Base-by-base conservation (phyloP, 768 basidiomycete species). In the Mycena crocata region DNA sequence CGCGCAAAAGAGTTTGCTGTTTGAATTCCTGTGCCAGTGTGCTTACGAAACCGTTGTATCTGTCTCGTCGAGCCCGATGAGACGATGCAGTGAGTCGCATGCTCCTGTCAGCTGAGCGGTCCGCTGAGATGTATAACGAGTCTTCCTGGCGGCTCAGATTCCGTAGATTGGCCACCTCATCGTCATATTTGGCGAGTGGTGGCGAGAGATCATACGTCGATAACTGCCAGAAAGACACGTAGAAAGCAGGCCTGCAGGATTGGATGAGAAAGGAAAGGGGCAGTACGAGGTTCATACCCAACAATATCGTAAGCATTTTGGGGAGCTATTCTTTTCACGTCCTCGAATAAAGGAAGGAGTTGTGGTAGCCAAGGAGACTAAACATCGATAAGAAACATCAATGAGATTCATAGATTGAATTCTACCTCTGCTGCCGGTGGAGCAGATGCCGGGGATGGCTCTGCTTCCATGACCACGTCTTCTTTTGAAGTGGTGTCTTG, bases 141-240 rank as follows among this genome's bases (percentile, higher is more conserved):
- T 93, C 92, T 75, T 93, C 92, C 72, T 90, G 85, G 3, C 86
- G 87, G 72, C 89, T 91, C 31, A 92, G 80, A 5, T 84, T 79
- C 39, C 87, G 84, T 32, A 94, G 76, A 19, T 83, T 81, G 28
- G 86, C 83, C 32, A 88, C 86, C 73, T 95, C 93, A 73, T 93
- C 91, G 48, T 93, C 90, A 67, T 99, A 99, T 64, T 87, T 88
- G 8, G 87, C 74, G 21, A 85, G 83, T 0, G 96, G 95, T 15
- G 93, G 92, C 1, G 88, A 81, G 35, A 99, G 84, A 77, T 99
- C 98, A 73, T 95, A 94, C 35, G 93, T 92, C 1, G 94, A 92
- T 56, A 99, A 79, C 76, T 98, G 96, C 98, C 98, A 99, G 81
- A 98, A 99, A 3, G 96, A 95, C 49, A 94, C 79, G 74, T 96